phyloP scores from a whole-genome alignment of 768 basidiomycete species.

The Amanita pseudoporphyria region DNA sequence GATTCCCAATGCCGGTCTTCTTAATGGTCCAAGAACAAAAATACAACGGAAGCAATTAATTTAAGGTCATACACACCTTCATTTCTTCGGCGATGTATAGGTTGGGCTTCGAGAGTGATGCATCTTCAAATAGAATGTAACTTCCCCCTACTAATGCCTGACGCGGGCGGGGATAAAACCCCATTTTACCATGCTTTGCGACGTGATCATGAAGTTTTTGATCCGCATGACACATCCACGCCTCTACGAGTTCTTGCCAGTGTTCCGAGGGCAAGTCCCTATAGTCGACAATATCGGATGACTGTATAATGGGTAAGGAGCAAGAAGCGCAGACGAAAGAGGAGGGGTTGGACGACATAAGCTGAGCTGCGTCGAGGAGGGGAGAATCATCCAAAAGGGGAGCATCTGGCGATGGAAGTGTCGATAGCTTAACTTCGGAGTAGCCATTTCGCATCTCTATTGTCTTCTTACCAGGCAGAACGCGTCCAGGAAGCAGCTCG shows the following conservation, averaged over 20 bases:
- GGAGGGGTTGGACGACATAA: conserved; percentile 43
- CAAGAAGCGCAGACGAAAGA: conserved; percentile 75
- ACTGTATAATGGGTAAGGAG: conserved; percentile 63
- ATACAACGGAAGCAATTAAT: conserved; percentile 2
- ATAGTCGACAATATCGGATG: conserved; percentile 41
- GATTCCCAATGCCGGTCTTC: conserved; percentile 82
- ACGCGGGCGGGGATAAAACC: conserved; percentile 69
- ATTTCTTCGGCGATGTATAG: conserved; percentile 32
- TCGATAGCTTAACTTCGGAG: conserved; percentile 64
- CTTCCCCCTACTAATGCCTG: conserved; percentile 85
- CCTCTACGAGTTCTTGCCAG: conserved; percentile 95
- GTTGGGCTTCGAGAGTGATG: conserved; percentile 43
- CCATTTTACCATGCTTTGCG: conserved; percentile 42
- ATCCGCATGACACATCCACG: conserved; percentile 97
- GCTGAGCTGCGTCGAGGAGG: conserved; percentile 63
- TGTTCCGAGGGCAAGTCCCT: conserved; percentile 91
- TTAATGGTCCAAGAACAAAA: conserved; percentile 56
- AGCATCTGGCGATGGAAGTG: conserved; percentile 16
- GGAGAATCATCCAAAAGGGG: conserved; percentile 25
- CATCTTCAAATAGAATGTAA: conserved; percentile 72
- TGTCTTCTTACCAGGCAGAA: conserved; percentile 50
- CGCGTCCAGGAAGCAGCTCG: conserved; percentile 46
- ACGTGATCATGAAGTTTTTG: conserved; percentile 73
- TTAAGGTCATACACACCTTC: conserved; percentile 43
- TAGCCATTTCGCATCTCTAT: conserved; percentile 46